Percentiles rank a stretch among this genome's conserved stretches.
These are phyloP conservation scores for Nicotiana rustica DNA, from an alignment of 305 asterid species.

Conservation along the genomic window DNA sequence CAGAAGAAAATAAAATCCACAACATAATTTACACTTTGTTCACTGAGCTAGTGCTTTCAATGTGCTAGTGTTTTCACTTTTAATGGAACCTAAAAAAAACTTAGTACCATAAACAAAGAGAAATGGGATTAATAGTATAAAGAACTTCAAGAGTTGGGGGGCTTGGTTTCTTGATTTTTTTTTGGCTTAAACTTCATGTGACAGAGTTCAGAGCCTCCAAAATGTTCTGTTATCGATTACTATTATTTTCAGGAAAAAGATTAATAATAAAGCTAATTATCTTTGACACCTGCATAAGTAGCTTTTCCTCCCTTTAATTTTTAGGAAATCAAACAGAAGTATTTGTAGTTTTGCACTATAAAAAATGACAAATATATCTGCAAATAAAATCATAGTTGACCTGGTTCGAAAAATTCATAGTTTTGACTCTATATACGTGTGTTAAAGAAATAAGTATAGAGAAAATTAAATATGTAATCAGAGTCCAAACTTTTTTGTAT, in stretches of 20 bases:
- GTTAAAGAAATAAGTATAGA: too few species aligned
- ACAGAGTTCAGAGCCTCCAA: slow-evolving; percentile 35
- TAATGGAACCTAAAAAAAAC: not conserved
- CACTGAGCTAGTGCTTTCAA: slow-evolving; percentile 37
- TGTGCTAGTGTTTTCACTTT: not conserved
- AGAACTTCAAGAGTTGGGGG: not conserved
- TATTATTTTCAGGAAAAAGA: too few species aligned
- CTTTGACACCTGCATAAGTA: not conserved
- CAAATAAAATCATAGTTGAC: slow-evolving; percentile 38
- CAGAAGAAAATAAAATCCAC: slow-evolving; percentile 10
- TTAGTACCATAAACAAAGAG: too few species aligned
- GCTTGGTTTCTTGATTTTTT: not conserved
- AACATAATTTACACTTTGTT: slow-evolving; percentile 48
- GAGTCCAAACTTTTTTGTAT: too few species aligned
- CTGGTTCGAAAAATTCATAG: too few species aligned
- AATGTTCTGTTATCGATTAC: not conserved
- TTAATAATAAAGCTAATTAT: not conserved
- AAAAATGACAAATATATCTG: slow-evolving; percentile 36
- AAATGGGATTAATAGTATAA: not conserved
- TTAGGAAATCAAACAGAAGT: slow-evolving; percentile 3
- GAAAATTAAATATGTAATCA: too few species aligned
- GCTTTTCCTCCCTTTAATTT: slow-evolving; percentile 8
- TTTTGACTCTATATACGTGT: too few species aligned
- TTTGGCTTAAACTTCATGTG: slow-evolving; percentile 43
- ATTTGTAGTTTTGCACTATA: slow-evolving; percentile 9